Evolutionary conservation across 257 asterid genomes (phyloP), one percentile per base, ranked within the genome.

Genomic region (Thymus quinquecostatus): DNA sequence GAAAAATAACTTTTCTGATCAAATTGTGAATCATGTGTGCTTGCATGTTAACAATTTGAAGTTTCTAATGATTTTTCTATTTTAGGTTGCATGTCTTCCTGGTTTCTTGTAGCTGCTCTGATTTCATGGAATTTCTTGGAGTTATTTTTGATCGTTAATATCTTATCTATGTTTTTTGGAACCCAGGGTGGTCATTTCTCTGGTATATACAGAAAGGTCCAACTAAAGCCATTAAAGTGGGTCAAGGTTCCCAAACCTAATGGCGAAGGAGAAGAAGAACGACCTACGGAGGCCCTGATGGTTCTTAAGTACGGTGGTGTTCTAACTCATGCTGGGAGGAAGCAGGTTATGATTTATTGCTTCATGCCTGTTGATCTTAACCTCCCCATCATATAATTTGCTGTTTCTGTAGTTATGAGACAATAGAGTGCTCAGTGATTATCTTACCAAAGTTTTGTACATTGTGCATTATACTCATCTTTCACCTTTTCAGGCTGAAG

Each of bases 241-340:
- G 88, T 81, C 79, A 92, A 82, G 83, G 86, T 92, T 77, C 77
- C 88, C 49, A 88, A 88, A 79, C 72, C 72, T 45, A 88, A 87
- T 75, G 95, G 95, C 63, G 99, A 92, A 83, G 96, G 93, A 53
- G 98, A 91, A 80, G 99, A 94, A 82, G 98, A 95, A 73, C 86
- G 88, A 33, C 99, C 99, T 50, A 87, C 91, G 34, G 99, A 95
- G 82, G 99, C 99, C 72, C 88, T 95, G 75, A 95, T 95, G 99
- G 91, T 95, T 82, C 98, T 95, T 61, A 95, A 95, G 78, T 95
- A 95, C 66, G 99, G 99, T 41, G 99, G 99, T 74, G 99, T 95
- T 80, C 99, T 95, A 76, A 95, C 99, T 50, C 99, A 95, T 62
- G 99, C 98, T 61, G 99, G 99, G 80, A 88, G 98, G 76, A 95